Evolutionary conservation across 2,329 filamentous ascomycete genomes (phyloP).

Genomic region (Conoideocrella luteorostrata): DNA sequence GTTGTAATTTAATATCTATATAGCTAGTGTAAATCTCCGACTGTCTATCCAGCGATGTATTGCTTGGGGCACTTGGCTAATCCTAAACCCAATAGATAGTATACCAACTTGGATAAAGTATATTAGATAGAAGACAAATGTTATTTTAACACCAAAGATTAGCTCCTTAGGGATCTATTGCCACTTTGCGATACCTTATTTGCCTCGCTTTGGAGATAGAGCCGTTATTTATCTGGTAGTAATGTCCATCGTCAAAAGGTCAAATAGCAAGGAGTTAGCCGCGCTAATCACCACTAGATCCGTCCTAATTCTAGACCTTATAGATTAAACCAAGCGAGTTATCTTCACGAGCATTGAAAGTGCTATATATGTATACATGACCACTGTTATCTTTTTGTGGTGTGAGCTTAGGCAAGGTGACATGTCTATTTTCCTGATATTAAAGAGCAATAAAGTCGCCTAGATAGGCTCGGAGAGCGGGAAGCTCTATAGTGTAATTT

Average conservation of each 20-base stretch:
- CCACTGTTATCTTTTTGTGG: background rate
- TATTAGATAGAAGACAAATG: no score
- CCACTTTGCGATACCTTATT: no score
- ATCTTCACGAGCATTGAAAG: background rate
- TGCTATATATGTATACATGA: background rate
- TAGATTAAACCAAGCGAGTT: background rate
- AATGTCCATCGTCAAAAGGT: constrained; percentile 1
- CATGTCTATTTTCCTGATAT: background rate
- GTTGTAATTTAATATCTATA: no score
- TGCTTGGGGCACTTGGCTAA: no score
- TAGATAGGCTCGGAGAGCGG: background rate
- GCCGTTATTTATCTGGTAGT: no score
- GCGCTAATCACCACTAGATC: background rate
- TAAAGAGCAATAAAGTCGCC: background rate
- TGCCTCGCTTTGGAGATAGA: no score
- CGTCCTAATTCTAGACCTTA: background rate
- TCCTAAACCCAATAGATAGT: no score
- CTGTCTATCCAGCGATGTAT: no score
- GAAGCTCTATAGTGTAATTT: background rate
- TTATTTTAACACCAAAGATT: no score
- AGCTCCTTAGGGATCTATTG: no score
- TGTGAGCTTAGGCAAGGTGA: background rate
- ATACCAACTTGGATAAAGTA: no score
- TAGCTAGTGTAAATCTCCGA: no score
- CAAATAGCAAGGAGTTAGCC: background rate